A percentile compares a stretch with the other conserved stretches of the same genome.
These are phyloP conservation scores for Scutellaria minor DNA, from an alignment of 257 asterid species.

Conservation along the genomic window DNA sequence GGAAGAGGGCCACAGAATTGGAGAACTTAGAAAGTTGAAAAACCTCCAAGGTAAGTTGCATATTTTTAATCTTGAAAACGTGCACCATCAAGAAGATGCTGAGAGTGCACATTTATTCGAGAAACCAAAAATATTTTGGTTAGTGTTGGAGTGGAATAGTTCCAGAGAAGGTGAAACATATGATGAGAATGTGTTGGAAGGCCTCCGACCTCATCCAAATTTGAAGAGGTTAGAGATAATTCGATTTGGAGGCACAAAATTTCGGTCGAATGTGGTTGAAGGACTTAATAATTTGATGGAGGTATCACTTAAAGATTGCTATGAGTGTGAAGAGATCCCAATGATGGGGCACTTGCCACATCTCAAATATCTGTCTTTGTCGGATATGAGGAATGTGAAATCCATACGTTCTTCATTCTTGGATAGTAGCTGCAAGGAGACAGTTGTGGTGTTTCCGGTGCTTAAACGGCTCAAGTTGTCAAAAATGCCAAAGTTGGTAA, in stretches of 20 bases:
- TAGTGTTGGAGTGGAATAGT: not conserved
- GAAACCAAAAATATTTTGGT: not conserved
- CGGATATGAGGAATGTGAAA: not conserved
- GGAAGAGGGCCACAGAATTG: not conserved
- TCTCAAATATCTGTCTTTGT: constrained; percentile 5
- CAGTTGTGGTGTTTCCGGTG: not conserved
- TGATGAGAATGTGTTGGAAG: constrained; percentile 14
- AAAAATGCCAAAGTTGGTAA: not conserved
- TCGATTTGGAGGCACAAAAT: not conserved
- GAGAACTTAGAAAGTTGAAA: too few relatives aligned
- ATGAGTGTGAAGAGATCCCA: constrained; percentile 11
- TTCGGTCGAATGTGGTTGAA: not conserved
- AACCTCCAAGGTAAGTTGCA: too few relatives aligned
- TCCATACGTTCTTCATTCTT: not conserved
- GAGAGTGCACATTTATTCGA: not conserved
- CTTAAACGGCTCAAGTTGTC: not conserved
- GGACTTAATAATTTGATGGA: constrained; percentile 13
- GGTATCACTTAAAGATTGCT: not conserved
- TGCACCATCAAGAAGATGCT: too few relatives aligned
- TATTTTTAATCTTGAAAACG: too few relatives aligned
- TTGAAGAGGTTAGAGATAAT: not conserved
- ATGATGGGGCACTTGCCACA: constrained; percentile 15
- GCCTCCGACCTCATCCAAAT: constrained; percentile 19
- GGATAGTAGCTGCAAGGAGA: not conserved
- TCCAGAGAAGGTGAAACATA: constrained; percentile 2